Conservation (phyloP, 805 yeast genomes). For the Wickerhamomyces ciferrii region DNA sequence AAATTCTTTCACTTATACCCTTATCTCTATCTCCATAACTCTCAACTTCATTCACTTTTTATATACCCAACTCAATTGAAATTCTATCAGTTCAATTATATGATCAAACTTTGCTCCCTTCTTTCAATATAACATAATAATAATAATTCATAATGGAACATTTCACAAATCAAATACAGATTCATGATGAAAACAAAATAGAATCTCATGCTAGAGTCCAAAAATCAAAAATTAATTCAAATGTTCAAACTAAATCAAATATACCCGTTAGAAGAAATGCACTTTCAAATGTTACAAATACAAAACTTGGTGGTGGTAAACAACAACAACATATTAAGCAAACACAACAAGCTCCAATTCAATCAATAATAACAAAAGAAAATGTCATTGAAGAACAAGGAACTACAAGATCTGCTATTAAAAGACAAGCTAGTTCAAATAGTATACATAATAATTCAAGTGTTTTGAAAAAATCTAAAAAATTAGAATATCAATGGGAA, state of each 20-base stretch:
- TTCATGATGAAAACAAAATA: constrained; percentile 18
- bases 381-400: constrained; percentile 14
- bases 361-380: constrained; percentile 6
- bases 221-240: constrained; percentile 1
- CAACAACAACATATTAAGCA: neutral
- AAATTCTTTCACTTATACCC: neutral
- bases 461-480: constrained; percentile 17
- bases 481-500: constrained; percentile 47
- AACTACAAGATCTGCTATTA: constrained; percentile 51
- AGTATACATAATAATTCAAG: constrained; percentile 6
- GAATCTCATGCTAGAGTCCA: neutral
- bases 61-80: neutral
- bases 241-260: constrained; percentile 13
- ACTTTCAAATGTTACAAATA: constrained; percentile 23
- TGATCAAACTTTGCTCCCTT: neutral
- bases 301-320: constrained; percentile 12
- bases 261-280: constrained; percentile 24
- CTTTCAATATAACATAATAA: neutral
- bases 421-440: constrained; percentile 24
- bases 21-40: no score
- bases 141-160: constrained; percentile 6
- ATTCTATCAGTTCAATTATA: neutral
- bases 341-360: constrained; percentile 1
- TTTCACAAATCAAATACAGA: constrained; percentile 4
- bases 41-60: neutral